Conservation (phyloP, 1,284 basidiomycete genomes). For the Sanghuangporus weigelae region DNA sequence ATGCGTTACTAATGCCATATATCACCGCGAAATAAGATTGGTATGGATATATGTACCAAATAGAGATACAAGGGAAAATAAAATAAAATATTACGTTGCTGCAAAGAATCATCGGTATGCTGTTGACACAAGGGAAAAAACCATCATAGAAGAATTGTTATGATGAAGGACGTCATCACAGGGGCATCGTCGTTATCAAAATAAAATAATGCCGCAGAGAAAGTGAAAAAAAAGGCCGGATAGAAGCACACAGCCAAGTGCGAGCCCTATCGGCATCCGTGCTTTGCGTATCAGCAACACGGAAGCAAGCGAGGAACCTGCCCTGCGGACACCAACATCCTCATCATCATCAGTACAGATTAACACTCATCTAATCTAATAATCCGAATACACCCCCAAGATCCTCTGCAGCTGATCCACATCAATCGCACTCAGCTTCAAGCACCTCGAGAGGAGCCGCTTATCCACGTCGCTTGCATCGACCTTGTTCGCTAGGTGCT, state of each 20-base stretch:
- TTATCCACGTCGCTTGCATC: slow-evolving; percentile 63
- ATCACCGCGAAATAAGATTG: background rate
- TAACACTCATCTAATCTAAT: background rate
- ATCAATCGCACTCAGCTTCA: slow-evolving; percentile 63
- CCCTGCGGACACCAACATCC: no score
- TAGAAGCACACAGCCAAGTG: background rate
- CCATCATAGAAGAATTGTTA: no score
- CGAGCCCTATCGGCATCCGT: no score
- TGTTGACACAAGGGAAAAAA: no score
- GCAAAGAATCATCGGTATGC: no score
- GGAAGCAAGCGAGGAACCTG: no score
- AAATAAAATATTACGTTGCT: background rate
- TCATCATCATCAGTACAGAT: background rate
- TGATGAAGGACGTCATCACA: background rate
- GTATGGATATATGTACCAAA: background rate
- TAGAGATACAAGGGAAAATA: background rate
- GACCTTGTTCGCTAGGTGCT: slow-evolving; percentile 71
- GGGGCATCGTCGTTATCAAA: background rate
- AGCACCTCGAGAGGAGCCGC: slow-evolving; percentile 68
- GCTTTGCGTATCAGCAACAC: no score
- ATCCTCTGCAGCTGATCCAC: slow-evolving; percentile 38
- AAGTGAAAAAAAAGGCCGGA: background rate
- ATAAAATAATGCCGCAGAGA: background rate
- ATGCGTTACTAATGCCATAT: background rate
- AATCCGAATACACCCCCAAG: slow-evolving; percentile 14